Percentiles rank a stretch among this genome's conserved stretches.
These are phyloP conservation scores for Fusarium cicatricum DNA, from an alignment of 2,329 filamentous ascomycete species.

Conservation along the genomic window DNA sequence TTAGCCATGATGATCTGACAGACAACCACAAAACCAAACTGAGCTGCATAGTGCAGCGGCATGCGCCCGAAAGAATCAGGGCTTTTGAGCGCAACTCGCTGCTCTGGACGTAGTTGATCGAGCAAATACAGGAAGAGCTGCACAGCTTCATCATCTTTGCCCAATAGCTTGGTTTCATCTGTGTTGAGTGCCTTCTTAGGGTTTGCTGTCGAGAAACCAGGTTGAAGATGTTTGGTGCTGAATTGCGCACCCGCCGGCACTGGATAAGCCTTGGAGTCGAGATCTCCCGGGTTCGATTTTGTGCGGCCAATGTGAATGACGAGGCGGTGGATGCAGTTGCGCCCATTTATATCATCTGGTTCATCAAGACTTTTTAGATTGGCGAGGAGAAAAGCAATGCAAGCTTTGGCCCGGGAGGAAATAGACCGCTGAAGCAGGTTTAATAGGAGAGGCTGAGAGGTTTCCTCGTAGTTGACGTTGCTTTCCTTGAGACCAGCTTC, in stretches of 20 bases:
- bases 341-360: conserved; percentile 89
- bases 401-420: conserved; percentile 71
- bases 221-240: conserved; percentile 78
- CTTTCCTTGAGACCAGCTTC: conserved; percentile 65
- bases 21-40: conserved; percentile 92
- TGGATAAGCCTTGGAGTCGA: conserved; percentile 60
- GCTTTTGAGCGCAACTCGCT: conserved; percentile 72
- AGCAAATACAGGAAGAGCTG: conserved; percentile 71
- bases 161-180: conserved; percentile 72
- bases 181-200: conserved; percentile 67
- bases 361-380: conserved; percentile 80
- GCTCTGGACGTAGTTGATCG: conserved; percentile 71
- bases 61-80: conserved; percentile 83
- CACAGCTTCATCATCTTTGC: conserved; percentile 78
- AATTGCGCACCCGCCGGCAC: conserved; percentile 62
- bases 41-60: conserved; percentile 91
- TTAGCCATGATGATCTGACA: conserved; percentile 86
- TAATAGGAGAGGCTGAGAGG: conserved; percentile 73
- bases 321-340: conserved; percentile 91
- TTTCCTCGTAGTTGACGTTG: conserved; percentile 51
- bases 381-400: conserved; percentile 74
- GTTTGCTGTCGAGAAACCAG: conserved; percentile 73
- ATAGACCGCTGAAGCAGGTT: conserved; percentile 83
- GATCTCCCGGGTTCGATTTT: conserved; percentile 58
- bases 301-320: conserved; percentile 91